Evolutionary conservation across 352 stramenopile genomes (phyloP), one percentile per base, ranked within the genome.

Genomic region (Globisporangium viniferum): DNA sequence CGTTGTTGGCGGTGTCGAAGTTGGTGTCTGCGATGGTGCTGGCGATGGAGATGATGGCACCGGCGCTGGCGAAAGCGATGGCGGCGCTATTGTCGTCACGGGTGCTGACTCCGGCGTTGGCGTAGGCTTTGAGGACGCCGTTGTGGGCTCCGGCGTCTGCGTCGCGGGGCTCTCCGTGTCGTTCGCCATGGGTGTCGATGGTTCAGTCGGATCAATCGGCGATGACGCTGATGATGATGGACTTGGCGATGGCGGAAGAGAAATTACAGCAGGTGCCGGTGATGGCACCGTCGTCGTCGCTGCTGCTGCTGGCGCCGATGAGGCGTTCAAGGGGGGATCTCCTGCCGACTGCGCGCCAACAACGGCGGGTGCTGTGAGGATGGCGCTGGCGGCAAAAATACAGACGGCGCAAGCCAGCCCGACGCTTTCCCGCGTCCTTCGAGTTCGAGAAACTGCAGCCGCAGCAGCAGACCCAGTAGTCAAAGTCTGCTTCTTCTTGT

Each of bases 51-150:
- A 49, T 1, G 69, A 29, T 12, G 59, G 5, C 3, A 61, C 3
- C 9, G 64, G n/a, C 3, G 70, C 9, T 7, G 61, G 49, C n/a
- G 44, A 56, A 3, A 69, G 59, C 39, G 59, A 36, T 49, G 62
- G n/a, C 9, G 51, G 62, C 10, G 39, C 15, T 41, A 15, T 6
- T 20, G 62, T 67, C 29, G 27, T n/a, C 12, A 35, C 22, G 46
- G 59, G 41, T 9, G 59, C 41, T 46, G 44, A 15, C 9, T 48
- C 3, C 18, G 49, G 10, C 24, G 12, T 20, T 8, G 55, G 9
- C 3, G 55, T 27, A 31, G 54, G 54, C 54, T 20, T 39, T 41
- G 31, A 29, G 4, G 55, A n/a, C 31, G 31, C 29, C 0, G 55
- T 46, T 29, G 29, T 59, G 22, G 29, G 27, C 54, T 41, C 27